Evolutionary conservation across 2,329 filamentous ascomycete genomes (phyloP), one percentile per base, ranked within the genome.

Genomic region (Bipolaris cookei): DNA sequence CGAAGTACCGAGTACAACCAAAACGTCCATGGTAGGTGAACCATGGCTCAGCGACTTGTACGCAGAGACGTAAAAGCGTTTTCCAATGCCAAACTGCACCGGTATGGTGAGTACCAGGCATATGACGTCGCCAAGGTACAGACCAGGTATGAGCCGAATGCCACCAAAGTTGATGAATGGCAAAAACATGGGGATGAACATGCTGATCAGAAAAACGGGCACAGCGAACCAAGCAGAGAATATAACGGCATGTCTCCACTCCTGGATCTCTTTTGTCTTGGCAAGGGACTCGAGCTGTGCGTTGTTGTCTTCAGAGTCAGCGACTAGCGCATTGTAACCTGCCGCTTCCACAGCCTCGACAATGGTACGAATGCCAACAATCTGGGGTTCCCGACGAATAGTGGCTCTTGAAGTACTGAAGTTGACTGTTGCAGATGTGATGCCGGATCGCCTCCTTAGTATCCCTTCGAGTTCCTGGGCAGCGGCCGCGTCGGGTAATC

Each of bases 1-100:
- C 0, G 93, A 96, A 6, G 95, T 99, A 50, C 95, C 95, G 16
- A 99, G 81, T 56, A 97, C 91, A 51, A 99, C 91, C 20, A 99
- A 83, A 1, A 98, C 95, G 73, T 99, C 95, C 95, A 99, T 99
- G 1, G 95, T 99, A 0, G 95, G 94, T 4, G 93, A 90, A 18
- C 88, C 86, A 75, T 99, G 95, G 77, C 90, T 92, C 67, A 99
- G 76, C 1, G 92, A 97, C 75, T 96, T 97, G 79, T 86, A 98
- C n/a, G 94, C 93, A 23, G 92, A 95, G 56, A 89, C 76, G 74
- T 99, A 99, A 75, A 98, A 99, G 13, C 95, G 90, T 77, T 88
- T 92, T 62, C 95, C 95, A 70, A 99, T 91, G 65, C 95, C 95
- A 69, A 99, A 99, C 76, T 99, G 95, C 7, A 99, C 89, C 30